Evolutionary conservation across 179 eudicot genomes (phyloP), one percentile per base, ranked within the genome.

Genomic region (Heliamphora pulchella): DNA sequence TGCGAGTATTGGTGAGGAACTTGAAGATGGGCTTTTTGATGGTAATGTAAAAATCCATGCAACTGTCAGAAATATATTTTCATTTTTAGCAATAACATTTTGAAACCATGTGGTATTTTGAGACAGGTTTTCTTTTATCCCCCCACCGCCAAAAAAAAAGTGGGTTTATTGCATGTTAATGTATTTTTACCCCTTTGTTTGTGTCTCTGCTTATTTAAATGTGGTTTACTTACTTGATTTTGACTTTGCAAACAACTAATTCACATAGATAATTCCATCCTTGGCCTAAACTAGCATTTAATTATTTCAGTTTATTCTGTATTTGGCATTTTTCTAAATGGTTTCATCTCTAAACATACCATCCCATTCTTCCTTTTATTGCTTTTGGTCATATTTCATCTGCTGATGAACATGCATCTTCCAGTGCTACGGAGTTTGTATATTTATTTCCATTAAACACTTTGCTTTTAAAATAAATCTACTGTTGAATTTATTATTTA

Each of bases 11-110:
- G 97, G 98, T 20, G 90, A 86, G 78, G 98, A 92, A 82, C 91
- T 95, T 64, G 97, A 95, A 87, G 98, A 95, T 87, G 98, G 98
- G 81, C 91, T 91, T 54, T 95, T 95, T 80, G 98, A 95, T 86
- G 98, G 98, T 95, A 93, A 86, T 82, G 48, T 80, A 22, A 50
- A 66, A 41, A 64, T 47, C 8, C 53, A 10, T 64, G 15, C 4
- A 31, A 51, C 62, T 5, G n/a, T 13, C 64, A 59, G 18, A 58
- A 57, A 59, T 50, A 43, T 17, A 53, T 76, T 2, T 15, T 18
- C 4, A 10, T 15, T 51, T 22, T 39, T 15, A 79, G 17, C 5
- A 44, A 5, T 5, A 6, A 20, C 8, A 54, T 11, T 51, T 20
- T 11, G 44, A 22, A 53, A 54, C 20, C 15, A 31, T 63, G 15